Evolutionary conservation across 2,329 filamentous ascomycete species (phyloP).

Genomic region (Claviceps quebecensis): DNA sequence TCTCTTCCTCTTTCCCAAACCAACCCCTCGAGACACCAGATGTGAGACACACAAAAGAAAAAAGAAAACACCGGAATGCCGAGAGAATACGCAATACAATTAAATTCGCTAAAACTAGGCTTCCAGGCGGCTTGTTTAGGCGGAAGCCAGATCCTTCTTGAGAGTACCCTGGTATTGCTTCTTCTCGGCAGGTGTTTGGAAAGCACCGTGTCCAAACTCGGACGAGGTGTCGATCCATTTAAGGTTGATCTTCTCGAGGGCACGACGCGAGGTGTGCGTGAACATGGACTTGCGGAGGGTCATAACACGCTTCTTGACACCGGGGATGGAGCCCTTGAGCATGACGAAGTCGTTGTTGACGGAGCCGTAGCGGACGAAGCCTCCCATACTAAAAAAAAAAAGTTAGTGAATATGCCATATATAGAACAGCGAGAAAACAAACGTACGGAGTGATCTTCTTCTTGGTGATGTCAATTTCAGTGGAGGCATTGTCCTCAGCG

Average conservation of each 20-base stretch:
- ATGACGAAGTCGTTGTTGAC: slow-evolving; percentile 99
- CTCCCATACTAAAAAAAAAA: slow-evolving; percentile 59
- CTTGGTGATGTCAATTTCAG: slow-evolving; percentile 94
- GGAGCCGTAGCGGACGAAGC: slow-evolving; percentile 98
- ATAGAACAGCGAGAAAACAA: not conserved
- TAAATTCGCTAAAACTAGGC: slow-evolving; percentile 26
- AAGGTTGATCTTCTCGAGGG: slow-evolving; percentile 97
- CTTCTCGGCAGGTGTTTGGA: slow-evolving; percentile 98
- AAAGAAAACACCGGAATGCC: not conserved
- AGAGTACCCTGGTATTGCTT: slow-evolving; percentile 92
- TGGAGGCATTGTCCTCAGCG: slow-evolving; percentile 85
- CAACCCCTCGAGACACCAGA: slow-evolving; percentile 35
- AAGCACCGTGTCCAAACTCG: slow-evolving; percentile 99
- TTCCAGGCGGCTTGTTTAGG: slow-evolving; percentile 20
- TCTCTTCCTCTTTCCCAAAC: not conserved
- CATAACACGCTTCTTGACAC: slow-evolving; percentile 99
- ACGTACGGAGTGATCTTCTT: slow-evolving; percentile 98
- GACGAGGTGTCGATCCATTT: slow-evolving; percentile 99
- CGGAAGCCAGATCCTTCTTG: slow-evolving; percentile 78
- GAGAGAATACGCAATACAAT: not conserved
- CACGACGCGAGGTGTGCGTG: slow-evolving; percentile 86
- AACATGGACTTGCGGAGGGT: slow-evolving; percentile 99
- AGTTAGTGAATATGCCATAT: slow-evolving; percentile 13
- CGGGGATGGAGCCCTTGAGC: slow-evolving; percentile 93
- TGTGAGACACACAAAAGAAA: slow-evolving; percentile 37